Evolutionary conservation across 768 basidiomycete genomes (phyloP).

Genomic region (Ramaria sp.): DNA sequence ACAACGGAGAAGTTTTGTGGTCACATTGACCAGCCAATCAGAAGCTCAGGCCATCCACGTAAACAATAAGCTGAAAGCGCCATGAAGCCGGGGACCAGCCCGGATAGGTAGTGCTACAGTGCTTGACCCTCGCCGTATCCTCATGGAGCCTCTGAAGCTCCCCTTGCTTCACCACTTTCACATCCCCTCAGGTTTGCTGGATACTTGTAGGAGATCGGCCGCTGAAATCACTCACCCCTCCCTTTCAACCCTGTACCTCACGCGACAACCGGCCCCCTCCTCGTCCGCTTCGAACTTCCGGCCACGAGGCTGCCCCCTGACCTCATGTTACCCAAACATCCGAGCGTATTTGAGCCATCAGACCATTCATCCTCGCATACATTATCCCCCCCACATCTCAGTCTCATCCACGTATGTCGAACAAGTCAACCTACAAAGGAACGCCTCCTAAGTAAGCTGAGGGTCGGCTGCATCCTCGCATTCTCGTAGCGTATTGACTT

Average conservation of each 20-base stretch:
- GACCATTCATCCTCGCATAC: background rate
- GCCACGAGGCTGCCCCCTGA: constrained; percentile 4
- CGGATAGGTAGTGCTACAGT: background rate
- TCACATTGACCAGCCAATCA: too few species aligned
- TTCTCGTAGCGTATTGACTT: background rate
- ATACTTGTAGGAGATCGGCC: too few species aligned
- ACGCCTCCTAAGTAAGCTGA: constrained; percentile 6
- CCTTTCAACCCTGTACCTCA: background rate
- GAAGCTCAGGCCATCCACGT: too few species aligned
- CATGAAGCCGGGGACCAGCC: background rate
- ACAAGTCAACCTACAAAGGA: constrained; percentile 9
- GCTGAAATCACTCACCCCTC: too few species aligned
- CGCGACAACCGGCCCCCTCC: background rate
- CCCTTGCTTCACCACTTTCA: background rate
- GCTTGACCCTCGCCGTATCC: background rate
- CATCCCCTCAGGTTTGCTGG: too few species aligned
- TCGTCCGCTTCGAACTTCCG: background rate
- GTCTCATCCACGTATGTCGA: background rate
- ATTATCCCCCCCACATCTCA: background rate
- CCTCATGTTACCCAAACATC: background rate
- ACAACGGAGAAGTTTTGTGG: too few species aligned
- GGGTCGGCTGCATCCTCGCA: background rate
- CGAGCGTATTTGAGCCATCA: constrained; percentile 2
- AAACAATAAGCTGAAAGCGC: too few species aligned
- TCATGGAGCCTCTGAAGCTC: background rate